Percentiles rank a stretch among this genome's conserved stretches.
These are phyloP conservation scores for Gnomoniopsis sp. DNA, from an alignment of 2,329 filamentous ascomycete genomes.

Conservation along the genomic window DNA sequence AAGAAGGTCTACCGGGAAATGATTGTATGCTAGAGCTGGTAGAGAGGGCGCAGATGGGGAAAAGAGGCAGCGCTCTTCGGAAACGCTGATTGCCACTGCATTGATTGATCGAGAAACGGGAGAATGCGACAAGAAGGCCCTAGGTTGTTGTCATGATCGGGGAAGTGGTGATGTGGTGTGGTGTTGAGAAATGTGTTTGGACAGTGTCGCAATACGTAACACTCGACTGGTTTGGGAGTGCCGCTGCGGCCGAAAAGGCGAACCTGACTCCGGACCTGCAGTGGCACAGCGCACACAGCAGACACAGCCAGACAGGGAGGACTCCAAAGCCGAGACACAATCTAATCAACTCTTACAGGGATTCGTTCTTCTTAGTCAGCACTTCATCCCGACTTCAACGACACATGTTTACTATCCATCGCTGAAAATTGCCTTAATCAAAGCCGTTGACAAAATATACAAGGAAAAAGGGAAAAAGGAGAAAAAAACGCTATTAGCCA, in stretches of 20 bases:
- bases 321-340: background rate
- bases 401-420: background rate
- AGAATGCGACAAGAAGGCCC: background rate
- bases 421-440: background rate
- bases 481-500: too few relatives aligned
- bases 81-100: constrained; percentile 13
- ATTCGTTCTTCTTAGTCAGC: background rate
- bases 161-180: background rate
- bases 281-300: too few relatives aligned
- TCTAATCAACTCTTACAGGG: background rate
- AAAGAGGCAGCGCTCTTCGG: constrained; percentile 15
- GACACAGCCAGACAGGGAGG: too few relatives aligned
- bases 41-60: background rate
- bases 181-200: too few relatives aligned
- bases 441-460: background rate
- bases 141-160: background rate
- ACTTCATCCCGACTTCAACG: background rate
- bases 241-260: too few relatives aligned
- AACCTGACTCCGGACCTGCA: too few relatives aligned
- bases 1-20: background rate
- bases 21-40: background rate
- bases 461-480: too few relatives aligned
- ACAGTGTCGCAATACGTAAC: background rate
- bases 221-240: background rate
- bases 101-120: constrained; percentile 1